phyloP scores from a whole-genome alignment of 306 rosid genomes.

The Hippophae gyantsensis region DNA sequence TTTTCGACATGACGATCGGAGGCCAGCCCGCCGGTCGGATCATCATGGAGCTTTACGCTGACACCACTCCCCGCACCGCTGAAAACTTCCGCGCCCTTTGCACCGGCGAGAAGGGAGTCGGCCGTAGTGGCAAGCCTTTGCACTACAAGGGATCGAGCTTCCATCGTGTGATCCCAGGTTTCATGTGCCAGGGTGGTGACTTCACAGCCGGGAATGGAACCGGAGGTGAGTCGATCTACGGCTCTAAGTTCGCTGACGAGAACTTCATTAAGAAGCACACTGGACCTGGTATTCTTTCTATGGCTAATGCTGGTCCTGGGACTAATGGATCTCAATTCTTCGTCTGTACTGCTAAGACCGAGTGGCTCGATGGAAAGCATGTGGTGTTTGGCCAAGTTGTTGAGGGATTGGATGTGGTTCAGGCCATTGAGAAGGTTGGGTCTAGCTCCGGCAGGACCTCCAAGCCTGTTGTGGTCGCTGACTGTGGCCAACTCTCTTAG shows the following conservation, averaged over 20 bases:
- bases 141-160: too few relatives aligned
- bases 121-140: too few relatives aligned
- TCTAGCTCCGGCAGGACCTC: constrained; percentile 51
- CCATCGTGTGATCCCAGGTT: too few relatives aligned
- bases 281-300: constrained; percentile 69
- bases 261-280: constrained; percentile 87
- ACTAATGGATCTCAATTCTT: constrained; percentile 97
- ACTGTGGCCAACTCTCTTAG: constrained; percentile 74
- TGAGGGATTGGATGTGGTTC: constrained; percentile 62
- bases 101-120: too few relatives aligned
- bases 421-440: constrained; percentile 60
- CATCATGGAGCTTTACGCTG: too few relatives aligned
- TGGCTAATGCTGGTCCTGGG: constrained; percentile 86
- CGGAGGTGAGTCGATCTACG: constrained; percentile 20
- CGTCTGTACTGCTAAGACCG: constrained; percentile 72
- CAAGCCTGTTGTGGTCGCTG: constrained; percentile 54
- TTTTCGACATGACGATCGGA: constrained; percentile 66
- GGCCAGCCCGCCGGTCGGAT: constrained; percentile 40
- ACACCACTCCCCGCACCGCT: too few relatives aligned
- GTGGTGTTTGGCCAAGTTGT: constrained; percentile 77
- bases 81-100: too few relatives aligned
- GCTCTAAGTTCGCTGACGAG: constrained; percentile 82
- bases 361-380: constrained; percentile 91
- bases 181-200: too few relatives aligned
- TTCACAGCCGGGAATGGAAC: too few relatives aligned